Base-by-base conservation (phyloP, 768 basidiomycete genomes). In the Rickenella mellea region DNA sequence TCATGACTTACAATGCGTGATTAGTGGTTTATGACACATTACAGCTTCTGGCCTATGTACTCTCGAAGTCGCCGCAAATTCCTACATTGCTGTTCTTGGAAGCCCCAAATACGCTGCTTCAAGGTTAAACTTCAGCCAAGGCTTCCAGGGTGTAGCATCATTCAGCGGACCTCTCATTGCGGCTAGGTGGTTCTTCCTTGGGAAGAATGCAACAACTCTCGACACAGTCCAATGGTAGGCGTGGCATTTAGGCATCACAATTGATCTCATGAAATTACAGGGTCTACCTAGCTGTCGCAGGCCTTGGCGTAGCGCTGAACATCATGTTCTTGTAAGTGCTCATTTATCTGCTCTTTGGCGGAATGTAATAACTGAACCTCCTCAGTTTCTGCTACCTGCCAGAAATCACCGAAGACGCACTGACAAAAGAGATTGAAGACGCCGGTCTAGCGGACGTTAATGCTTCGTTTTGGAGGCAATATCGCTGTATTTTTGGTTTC, bases 101-200 rank as follows among this genome's bases (percentile, higher is more conserved):
- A 65, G 73, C 3, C 78, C 77, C 21, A 76, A 76, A 51, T 78
- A 79, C 56, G 83, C 83, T 37, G 80, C 82, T 11, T 77, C 80
- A 51, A 71, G 84, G 22, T 68, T 88, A 40, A 85, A 84, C 57
- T 82, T 86, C 58, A 81, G 80, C 46, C 85, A 87, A 61, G 80
- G 80, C 4, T 84, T 82, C 65, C 81, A 84, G 53, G 84, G 83
- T 19, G 65, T 87, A 31, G 83, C 83, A 0, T 75, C 76, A 3
- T 84, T 86, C 55, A 67, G 74, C 7, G 78, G 85, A 3, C 83
- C 84, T 15, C 69, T 85, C 49, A 86, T 86, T 51, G 83, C 81
- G 19, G 75, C 80, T 4, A 67, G 75, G 41, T 84, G 75, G 69
- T 87, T 86, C 65, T 83, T 86, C 68, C 65, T 62, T 2, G 83